These are phyloP conservation scores for Gaeumannomyces sp. DNA, from an alignment of 2,329 filamentous ascomycete genomes.

Conservation along the genomic window DNA sequence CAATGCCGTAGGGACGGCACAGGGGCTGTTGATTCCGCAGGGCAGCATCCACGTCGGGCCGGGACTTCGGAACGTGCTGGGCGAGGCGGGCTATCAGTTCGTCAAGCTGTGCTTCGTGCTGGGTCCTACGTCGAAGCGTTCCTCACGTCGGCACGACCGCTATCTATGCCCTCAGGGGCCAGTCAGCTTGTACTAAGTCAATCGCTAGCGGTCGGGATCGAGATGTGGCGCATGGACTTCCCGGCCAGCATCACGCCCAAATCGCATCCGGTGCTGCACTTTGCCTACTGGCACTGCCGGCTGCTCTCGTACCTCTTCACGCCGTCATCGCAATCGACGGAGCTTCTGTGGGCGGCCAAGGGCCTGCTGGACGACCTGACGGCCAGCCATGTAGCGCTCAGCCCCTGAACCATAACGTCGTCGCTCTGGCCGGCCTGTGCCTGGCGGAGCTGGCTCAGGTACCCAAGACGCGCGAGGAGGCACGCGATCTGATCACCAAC, in stretches of 20 bases:
- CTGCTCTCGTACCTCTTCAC: slow-evolving; percentile 57
- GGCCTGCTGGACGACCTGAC: slow-evolving; percentile 54
- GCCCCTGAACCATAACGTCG: slow-evolving; percentile 64
- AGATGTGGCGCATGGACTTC: slow-evolving; percentile 60
- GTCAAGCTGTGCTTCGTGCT: slow-evolving; percentile 31
- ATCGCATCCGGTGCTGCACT: slow-evolving; percentile 51
- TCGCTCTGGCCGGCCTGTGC: slow-evolving; percentile 47
- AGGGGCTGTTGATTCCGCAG: slow-evolving; percentile 56
- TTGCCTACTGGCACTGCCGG: slow-evolving; percentile 65
- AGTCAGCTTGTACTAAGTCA: slow-evolving; percentile 20
- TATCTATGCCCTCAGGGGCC: not conserved
- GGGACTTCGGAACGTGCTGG: slow-evolving; percentile 54
- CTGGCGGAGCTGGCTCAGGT: slow-evolving; percentile 8
- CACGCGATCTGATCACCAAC: slow-evolving; percentile 46
- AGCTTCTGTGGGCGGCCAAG: slow-evolving; percentile 54
- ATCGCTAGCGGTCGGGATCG: slow-evolving; percentile 51
- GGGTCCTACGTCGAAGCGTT: slow-evolving; percentile 35
- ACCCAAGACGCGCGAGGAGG: slow-evolving; percentile 43
- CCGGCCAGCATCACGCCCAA: slow-evolving; percentile 47
- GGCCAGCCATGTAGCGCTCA: slow-evolving; percentile 37
- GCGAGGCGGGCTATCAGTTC: slow-evolving; percentile 58
- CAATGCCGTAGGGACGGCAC: slow-evolving; percentile 63
- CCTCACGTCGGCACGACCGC: slow-evolving; percentile 3
- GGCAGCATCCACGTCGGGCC: slow-evolving; percentile 53
- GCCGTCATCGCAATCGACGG: slow-evolving; percentile 45